Evolutionary conservation across 306 rosid genomes (phyloP).

Genomic region (Prunus dulcis): DNA sequence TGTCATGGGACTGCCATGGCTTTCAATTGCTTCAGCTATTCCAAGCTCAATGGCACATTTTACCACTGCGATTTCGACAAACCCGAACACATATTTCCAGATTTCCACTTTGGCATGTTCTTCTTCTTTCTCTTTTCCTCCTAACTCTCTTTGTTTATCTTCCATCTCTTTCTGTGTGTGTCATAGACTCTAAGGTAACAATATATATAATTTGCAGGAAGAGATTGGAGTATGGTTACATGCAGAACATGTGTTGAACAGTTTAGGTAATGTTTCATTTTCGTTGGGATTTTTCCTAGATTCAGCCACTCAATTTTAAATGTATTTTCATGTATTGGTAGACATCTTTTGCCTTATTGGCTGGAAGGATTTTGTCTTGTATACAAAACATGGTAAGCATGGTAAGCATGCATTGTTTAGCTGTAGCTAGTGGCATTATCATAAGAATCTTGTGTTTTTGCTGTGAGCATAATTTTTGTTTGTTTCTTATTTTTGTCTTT

Average conservation of each 20-base stretch:
- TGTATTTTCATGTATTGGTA: no score
- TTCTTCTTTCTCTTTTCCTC: constrained; percentile 6
- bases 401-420: no score
- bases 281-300: no score
- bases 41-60: constrained; percentile 47
- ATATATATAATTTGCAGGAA: not conserved
- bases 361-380: no score
- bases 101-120: constrained; percentile 35
- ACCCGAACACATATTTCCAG: constrained; percentile 37
- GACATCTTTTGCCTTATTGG: no score
- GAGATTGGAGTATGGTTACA: not conserved
- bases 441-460: no score
- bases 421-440: no score
- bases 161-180: not conserved
- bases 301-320: no score
- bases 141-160: not conserved
- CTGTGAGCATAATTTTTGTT: no score
- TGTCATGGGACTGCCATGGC: constrained; percentile 27
- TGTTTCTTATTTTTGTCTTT: no score
- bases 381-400: no score
- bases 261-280: not conserved
- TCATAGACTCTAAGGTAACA: not conserved
- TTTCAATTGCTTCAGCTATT: constrained; percentile 58
- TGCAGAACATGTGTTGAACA: not conserved
- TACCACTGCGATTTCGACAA: no score